Conservation (phyloP, 371 early-diverging fungal genomes). For the Lichtheimia corymbifera region DNA sequence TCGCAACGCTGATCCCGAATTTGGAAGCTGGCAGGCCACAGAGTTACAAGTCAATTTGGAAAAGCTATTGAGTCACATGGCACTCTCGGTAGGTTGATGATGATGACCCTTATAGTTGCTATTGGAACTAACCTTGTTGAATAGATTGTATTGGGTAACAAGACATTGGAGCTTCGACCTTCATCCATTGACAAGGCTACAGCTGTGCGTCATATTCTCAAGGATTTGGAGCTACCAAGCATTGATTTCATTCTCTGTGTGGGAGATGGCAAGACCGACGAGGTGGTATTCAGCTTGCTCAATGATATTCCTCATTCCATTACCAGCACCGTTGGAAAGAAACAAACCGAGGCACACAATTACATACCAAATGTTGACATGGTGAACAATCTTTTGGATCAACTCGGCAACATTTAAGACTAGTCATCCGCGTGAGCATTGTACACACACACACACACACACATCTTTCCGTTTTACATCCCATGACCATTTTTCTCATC, state of each 20-base stretch:
- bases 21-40: slow-evolving; percentile 73
- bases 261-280: slow-evolving; percentile 95
- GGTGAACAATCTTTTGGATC: slow-evolving; percentile 61
- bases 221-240: slow-evolving; percentile 58
- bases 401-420: slow-evolving; percentile 37
- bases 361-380: slow-evolving; percentile 74
- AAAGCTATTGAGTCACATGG: slow-evolving; percentile 89
- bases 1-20: slow-evolving; percentile 85
- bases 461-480: not conserved
- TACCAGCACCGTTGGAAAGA: slow-evolving; percentile 95
- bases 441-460: slow-evolving; percentile 1
- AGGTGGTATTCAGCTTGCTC: slow-evolving; percentile 80
- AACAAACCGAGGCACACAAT: slow-evolving; percentile 90
- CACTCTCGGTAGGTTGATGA: slow-evolving; percentile 73
- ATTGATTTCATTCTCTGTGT: slow-evolving; percentile 82
- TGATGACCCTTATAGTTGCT: not conserved
- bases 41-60: slow-evolving; percentile 95
- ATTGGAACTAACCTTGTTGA: not conserved
- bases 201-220: slow-evolving; percentile 85
- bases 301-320: slow-evolving; percentile 65
- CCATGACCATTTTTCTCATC: slow-evolving; percentile 3
- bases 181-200: slow-evolving; percentile 88
- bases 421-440: not conserved
- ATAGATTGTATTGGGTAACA: slow-evolving; percentile 88
- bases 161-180: slow-evolving; percentile 93